Conservation (phyloP, 2,329 filamentous ascomycete species). For the Purpureocillium lavendulum region DNA sequence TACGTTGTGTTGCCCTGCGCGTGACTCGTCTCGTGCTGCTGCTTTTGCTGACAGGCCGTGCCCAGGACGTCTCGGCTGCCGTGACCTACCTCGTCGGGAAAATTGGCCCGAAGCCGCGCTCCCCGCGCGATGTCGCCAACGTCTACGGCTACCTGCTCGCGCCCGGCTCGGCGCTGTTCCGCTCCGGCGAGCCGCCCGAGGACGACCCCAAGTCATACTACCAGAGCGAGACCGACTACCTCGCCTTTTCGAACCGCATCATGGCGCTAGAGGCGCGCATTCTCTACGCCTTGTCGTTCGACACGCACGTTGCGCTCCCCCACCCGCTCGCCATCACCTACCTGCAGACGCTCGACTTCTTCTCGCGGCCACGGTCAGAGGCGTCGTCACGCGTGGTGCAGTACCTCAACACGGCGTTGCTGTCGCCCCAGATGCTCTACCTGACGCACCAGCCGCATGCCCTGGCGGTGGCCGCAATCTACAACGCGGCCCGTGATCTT, state of each 20-base stretch:
- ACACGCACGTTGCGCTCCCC: slow-evolving; percentile 77
- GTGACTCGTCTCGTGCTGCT: neutral
- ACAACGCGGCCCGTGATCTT: slow-evolving; percentile 73
- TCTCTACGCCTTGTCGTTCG: slow-evolving; percentile 67
- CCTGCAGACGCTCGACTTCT: slow-evolving; percentile 75
- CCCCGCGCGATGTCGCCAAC: slow-evolving; percentile 72
- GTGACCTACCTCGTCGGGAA: slow-evolving; percentile 76
- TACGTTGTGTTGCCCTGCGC: slow-evolving; percentile 17
- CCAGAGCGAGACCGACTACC: slow-evolving; percentile 66
- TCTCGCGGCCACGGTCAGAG: slow-evolving; percentile 33
- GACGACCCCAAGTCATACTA: slow-evolving; percentile 51
- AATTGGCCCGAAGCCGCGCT: slow-evolving; percentile 66
- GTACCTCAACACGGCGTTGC: slow-evolving; percentile 76
- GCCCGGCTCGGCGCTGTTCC: slow-evolving; percentile 45
- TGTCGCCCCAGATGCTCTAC: slow-evolving; percentile 84
- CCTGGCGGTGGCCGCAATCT: slow-evolving; percentile 81
- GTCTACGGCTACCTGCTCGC: slow-evolving; percentile 77
- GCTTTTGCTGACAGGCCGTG: neutral
- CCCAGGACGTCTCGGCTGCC: slow-evolving; percentile 72
- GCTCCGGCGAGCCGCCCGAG: slow-evolving; percentile 21
- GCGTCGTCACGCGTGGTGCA: slow-evolving; percentile 60
- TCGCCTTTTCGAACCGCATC: slow-evolving; percentile 53
- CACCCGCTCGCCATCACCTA: slow-evolving; percentile 87
- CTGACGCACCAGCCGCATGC: slow-evolving; percentile 84
- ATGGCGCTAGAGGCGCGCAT: slow-evolving; percentile 71